Evolutionary conservation across 176 grass and related monocot genomes (phyloP).

Genomic region (Sorghum bicolor): DNA sequence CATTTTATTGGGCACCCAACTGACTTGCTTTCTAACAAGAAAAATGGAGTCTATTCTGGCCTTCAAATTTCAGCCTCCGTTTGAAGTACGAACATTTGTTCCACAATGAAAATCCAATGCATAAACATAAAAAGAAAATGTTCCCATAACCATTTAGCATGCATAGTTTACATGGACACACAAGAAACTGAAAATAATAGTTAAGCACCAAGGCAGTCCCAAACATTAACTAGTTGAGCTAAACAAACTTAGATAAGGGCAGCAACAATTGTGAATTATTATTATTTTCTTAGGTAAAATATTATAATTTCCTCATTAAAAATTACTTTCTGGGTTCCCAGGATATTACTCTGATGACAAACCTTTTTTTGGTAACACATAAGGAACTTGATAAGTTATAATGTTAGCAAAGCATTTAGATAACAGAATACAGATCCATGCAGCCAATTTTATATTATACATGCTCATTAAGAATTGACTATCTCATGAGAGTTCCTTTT

Average conservation of each 20-base stretch:
- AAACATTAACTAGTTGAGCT: background rate
- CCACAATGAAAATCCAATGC: background rate
- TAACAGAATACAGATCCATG: background rate
- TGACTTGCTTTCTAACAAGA: background rate
- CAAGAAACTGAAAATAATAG: background rate
- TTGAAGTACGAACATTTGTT: background rate
- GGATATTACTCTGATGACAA: background rate
- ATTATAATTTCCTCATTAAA: background rate
- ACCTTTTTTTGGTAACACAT: background rate
- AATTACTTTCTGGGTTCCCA: background rate
- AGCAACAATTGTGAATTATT: background rate
- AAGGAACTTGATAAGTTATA: background rate
- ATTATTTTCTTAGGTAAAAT: background rate
- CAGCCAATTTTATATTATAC: background rate
- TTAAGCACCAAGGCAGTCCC: background rate
- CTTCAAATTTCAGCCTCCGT: background rate
- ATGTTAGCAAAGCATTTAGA: background rate
- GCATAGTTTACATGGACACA: background rate
- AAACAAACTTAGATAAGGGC: background rate
- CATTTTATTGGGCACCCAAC: background rate
- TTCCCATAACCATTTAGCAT: background rate
- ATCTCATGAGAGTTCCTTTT: too few relatives aligned
- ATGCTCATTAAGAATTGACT: slow-evolving; percentile 1
- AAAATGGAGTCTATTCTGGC: background rate
- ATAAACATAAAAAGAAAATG: background rate